phyloP scores from a whole-genome alignment of 2,329 filamentous ascomycete genomes.

The Colletotrichum costaricense region DNA sequence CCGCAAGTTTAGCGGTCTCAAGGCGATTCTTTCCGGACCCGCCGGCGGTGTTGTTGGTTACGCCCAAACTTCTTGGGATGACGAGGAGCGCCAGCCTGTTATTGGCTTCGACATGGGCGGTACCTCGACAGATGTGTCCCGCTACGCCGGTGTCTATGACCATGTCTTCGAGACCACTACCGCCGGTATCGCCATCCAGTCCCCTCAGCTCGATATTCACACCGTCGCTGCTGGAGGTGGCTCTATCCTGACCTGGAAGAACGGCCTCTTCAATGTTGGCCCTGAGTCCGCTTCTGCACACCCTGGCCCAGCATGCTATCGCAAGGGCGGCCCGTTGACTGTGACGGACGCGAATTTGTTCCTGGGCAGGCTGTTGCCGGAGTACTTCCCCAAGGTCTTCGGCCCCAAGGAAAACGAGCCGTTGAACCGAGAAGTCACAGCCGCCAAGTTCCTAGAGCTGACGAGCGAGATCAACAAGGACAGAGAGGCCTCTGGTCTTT shows the following conservation, averaged over 20 bases:
- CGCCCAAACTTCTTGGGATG: slow-evolving; percentile 78
- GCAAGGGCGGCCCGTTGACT: slow-evolving; percentile 77
- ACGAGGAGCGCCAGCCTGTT: slow-evolving; percentile 73
- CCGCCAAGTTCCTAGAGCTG: slow-evolving; percentile 53
- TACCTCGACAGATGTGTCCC: slow-evolving; percentile 80
- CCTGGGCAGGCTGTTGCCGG: slow-evolving; percentile 68
- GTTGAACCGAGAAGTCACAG: slow-evolving; percentile 53
- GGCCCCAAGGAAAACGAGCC: slow-evolving; percentile 73
- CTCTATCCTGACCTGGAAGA: slow-evolving; percentile 76
- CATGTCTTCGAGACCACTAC: slow-evolving; percentile 78
- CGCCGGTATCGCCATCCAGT: slow-evolving; percentile 82
- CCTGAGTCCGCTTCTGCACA: slow-evolving; percentile 78
- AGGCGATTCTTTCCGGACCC: slow-evolving; percentile 78
- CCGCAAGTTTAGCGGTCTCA: slow-evolving; percentile 74
- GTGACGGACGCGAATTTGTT: slow-evolving; percentile 80
- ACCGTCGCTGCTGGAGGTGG: slow-evolving; percentile 83
- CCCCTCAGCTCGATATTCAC: slow-evolving; percentile 84
- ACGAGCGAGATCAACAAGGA: slow-evolving; percentile 55
- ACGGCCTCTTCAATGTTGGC: slow-evolving; percentile 79
- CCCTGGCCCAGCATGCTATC: slow-evolving; percentile 78
- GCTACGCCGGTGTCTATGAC: slow-evolving; percentile 65
- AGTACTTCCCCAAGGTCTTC: slow-evolving; percentile 80
- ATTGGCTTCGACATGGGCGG: slow-evolving; percentile 81
- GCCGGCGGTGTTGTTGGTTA: slow-evolving; percentile 85
- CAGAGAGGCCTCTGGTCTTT: slow-evolving; percentile 38